Conservation (phyloP, 257 asterid genomes). For the Henckelia pumila region DNA sequence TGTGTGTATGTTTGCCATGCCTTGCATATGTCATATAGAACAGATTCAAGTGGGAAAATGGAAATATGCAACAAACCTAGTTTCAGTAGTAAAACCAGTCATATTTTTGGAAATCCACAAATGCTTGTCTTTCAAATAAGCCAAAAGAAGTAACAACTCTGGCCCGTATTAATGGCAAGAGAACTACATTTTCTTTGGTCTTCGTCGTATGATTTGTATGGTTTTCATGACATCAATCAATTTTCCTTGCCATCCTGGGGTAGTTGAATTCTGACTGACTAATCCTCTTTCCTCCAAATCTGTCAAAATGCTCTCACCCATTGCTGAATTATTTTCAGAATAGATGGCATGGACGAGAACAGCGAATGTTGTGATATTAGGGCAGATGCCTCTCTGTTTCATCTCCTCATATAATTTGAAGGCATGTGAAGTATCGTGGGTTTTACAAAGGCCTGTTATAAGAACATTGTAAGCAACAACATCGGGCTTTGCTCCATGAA, state of each 20-base stretch:
- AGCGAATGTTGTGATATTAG: slow-evolving; percentile 61
- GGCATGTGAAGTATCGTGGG: slow-evolving; percentile 42
- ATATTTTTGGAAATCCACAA: not conserved
- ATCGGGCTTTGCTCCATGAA: slow-evolving; percentile 61
- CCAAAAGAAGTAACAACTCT: not conserved
- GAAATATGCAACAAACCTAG: not conserved
- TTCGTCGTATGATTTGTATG: slow-evolving; percentile 46
- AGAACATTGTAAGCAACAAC: slow-evolving; percentile 77
- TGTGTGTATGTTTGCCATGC: not conserved
- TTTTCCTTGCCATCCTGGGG: slow-evolving; percentile 37
- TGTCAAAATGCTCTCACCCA: slow-evolving; percentile 49
- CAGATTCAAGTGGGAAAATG: not conserved
- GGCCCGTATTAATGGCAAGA: slow-evolving; percentile 1
- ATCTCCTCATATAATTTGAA: slow-evolving; percentile 71
- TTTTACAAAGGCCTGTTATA: slow-evolving; percentile 52
- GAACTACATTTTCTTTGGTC: slow-evolving; percentile 26
- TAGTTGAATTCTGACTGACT: slow-evolving; percentile 28
- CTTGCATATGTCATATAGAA: not conserved
- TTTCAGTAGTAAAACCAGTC: slow-evolving; percentile 6
- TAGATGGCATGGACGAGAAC: slow-evolving; percentile 46
- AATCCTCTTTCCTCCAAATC: slow-evolving; percentile 73
- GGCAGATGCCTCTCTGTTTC: slow-evolving; percentile 56
- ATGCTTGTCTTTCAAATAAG: slow-evolving; percentile 16
- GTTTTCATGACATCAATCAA: slow-evolving; percentile 43
- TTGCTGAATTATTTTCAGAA: slow-evolving; percentile 40